Evolutionary conservation across 495 filamentous ascomycete genomes (phyloP).

Genomic region (Neurospora intermedia): DNA sequence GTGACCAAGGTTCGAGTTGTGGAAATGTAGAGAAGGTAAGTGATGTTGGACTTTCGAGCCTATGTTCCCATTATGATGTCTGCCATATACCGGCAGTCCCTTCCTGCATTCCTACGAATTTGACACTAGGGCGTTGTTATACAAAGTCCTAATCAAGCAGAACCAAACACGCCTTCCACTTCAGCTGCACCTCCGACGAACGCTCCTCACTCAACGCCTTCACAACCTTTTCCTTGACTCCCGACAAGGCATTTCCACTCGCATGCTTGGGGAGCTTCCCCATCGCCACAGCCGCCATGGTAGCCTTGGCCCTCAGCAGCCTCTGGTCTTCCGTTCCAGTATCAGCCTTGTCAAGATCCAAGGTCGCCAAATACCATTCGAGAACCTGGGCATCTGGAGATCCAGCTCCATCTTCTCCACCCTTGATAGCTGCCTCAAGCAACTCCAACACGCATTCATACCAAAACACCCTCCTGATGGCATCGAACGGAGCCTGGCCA

Average conservation of each 20-base stretch:
- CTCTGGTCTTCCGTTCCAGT: constrained; percentile 30
- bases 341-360: constrained; percentile 26
- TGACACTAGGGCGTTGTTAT: not conserved
- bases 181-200: constrained; percentile 32
- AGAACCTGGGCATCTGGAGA: constrained; percentile 7
- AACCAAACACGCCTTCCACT: constrained; percentile 17
- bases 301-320: constrained; percentile 26
- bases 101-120: not conserved
- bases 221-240: constrained; percentile 12
- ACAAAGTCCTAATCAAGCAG: constrained; percentile 2
- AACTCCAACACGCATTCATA: constrained; percentile 22
- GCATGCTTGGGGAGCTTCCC: constrained; percentile 2
- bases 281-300: constrained; percentile 19
- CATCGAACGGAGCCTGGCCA: constrained; percentile 11
- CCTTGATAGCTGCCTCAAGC: constrained; percentile 15
- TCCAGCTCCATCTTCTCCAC: constrained; percentile 3
- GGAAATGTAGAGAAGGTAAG: not conserved
- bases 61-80: not conserved
- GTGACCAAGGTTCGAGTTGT: not conserved
- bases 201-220: constrained; percentile 27
- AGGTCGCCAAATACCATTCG: constrained; percentile 26
- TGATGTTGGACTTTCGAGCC: not conserved
- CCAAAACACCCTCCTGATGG: constrained; percentile 23
- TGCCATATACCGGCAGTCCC: not conserved
- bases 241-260: not conserved